Evolutionary conservation across 2,329 filamentous ascomycete genomes (phyloP).

Genomic region (Juglanconis juglandina): DNA sequence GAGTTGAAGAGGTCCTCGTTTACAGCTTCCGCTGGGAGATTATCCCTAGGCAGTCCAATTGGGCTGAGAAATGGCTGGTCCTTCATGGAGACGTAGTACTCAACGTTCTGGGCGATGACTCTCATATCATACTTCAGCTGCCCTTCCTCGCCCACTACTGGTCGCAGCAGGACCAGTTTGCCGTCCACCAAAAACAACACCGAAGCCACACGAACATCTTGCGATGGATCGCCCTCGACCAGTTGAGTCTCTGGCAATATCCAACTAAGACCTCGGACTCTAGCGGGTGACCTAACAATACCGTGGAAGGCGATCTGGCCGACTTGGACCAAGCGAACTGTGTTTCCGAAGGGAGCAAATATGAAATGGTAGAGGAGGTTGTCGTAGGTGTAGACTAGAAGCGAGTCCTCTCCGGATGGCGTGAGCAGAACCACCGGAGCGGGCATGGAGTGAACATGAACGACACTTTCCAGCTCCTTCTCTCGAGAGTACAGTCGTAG

Average conservation of each 20-base stretch:
- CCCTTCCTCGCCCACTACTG: constrained; percentile 75
- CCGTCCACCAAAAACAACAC: constrained; percentile 96
- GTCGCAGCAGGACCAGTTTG: constrained; percentile 88
- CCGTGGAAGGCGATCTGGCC: constrained; percentile 97
- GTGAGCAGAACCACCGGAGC: constrained; percentile 88
- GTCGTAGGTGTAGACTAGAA: constrained; percentile 95
- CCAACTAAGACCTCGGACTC: constrained; percentile 93
- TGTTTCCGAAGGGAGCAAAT: constrained; percentile 67
- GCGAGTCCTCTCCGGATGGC: constrained; percentile 85
- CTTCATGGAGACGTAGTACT: constrained; percentile 90
- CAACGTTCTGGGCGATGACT: constrained; percentile 90
- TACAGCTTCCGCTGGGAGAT: constrained; percentile 31
- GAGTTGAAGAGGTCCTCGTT: constrained; percentile 70
- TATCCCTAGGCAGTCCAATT: constrained; percentile 10
- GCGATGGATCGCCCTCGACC: constrained; percentile 85
- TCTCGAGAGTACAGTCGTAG: constrained; percentile 92
- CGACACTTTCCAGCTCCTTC: constrained; percentile 67
- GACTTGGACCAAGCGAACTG: constrained; percentile 81
- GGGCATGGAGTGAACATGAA: constrained; percentile 74
- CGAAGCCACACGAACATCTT: constrained; percentile 89
- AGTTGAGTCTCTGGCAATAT: constrained; percentile 88
- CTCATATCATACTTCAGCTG: constrained; percentile 98
- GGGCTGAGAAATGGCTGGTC: constrained; percentile 62
- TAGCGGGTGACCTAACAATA: constrained; percentile 87
- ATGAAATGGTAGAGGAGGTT: constrained; percentile 95